Evolutionary conservation across 768 basidiomycete species (phyloP).

Genomic region (Auriscalpium vulgare): DNA sequence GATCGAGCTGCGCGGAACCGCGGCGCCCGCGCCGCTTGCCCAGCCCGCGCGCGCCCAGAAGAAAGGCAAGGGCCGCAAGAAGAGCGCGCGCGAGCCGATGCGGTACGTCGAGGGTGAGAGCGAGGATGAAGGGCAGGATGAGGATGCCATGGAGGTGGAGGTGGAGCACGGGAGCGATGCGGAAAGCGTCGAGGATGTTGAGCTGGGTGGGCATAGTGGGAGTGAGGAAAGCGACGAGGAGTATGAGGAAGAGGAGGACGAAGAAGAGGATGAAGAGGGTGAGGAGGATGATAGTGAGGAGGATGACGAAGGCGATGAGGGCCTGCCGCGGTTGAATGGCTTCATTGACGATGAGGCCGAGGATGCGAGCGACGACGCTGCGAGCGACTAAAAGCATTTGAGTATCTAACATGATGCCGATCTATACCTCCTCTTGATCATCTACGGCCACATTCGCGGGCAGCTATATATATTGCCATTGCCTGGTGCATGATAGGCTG

Average conservation of each 20-base stretch:
- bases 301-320: slow-evolving; percentile 27
- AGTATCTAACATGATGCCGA: neutral
- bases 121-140: slow-evolving; percentile 54
- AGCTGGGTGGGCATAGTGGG: slow-evolving; percentile 57
- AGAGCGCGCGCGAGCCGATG: slow-evolving; percentile 24
- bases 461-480: too few species aligned
- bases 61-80: slow-evolving; percentile 28
- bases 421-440: too few species aligned
- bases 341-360: slow-evolving; percentile 57
- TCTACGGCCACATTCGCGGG: too few species aligned
- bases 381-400: slow-evolving; percentile 9
- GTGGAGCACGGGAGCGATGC: slow-evolving; percentile 58
- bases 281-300: slow-evolving; percentile 45
- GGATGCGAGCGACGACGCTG: slow-evolving; percentile 33
- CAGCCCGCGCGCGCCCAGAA: slow-evolving; percentile 21
- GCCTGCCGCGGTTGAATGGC: slow-evolving; percentile 17
- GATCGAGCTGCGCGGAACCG: slow-evolving; percentile 80
- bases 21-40: slow-evolving; percentile 48
- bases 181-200: slow-evolving; percentile 74
- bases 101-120: slow-evolving; percentile 79
- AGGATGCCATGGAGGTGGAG: slow-evolving; percentile 34
- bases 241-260: slow-evolving; percentile 36
- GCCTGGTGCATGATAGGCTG: too few species aligned
- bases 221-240: slow-evolving; percentile 41
- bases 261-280: slow-evolving; percentile 45